Base-by-base conservation (phyloP, 176 grass and related monocot genomes). In the Paspalum vaginatum region DNA sequence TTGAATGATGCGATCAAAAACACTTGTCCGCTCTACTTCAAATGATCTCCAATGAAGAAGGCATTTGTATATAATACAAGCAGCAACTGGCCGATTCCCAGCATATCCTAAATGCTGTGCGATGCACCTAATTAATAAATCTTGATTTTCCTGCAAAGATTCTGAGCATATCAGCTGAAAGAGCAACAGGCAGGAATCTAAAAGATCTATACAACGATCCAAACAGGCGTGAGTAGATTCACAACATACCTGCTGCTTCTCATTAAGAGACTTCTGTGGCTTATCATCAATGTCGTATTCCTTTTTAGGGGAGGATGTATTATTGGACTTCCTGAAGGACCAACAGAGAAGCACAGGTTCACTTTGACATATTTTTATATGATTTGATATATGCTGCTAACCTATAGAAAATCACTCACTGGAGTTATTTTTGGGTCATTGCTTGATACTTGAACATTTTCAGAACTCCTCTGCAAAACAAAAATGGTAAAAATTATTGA, bases 11-110 rank as follows among this genome's bases (percentile, higher is more conserved):
- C 92, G 96, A 87, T 99, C 92, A 86, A 99, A 99, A 75, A 99
- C 96, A 88, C 96, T 99, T 78, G 96, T 99, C 25, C 96, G 72
- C 76, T 99, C 96, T 77, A 99, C 96, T 95, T 99, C 96, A 89
- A 99, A 99, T 86, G 96, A 99, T 84, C 96, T 85, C 96, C 96
- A 99, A 76, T 95, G 92, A 52, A 99, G 90, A 95, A 99, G 96
- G 79, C 96, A 99, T 73, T 99, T 99, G 87, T 95, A 99, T 81
- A 95, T 95, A 79, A 99, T 95, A 78, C 92, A 99, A 76, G 96
- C 92, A 76, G 92, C 81, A 22, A 99, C 84, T 76, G 96, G 92
- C 18, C 96, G 74, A 70, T 79, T 98, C 53, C 90, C 96, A 37
- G 86, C 74, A 98, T 88, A 99, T 73, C 92, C 88, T 62, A 94